Conservation (phyloP, 1,139 yeast species). For the Nakaseomyces delphensis region DNA sequence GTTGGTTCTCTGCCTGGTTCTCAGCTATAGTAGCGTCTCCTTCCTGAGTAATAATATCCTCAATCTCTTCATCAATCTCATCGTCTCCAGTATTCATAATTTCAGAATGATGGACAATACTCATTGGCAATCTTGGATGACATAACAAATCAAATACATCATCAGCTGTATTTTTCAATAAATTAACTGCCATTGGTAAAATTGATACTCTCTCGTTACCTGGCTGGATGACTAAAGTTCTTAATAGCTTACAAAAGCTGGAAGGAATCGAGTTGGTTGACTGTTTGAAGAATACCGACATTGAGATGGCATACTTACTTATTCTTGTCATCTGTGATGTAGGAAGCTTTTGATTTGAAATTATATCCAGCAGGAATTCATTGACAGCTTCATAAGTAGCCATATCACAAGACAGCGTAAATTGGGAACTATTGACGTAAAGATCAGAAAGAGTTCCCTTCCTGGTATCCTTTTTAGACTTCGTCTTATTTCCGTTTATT, state of each 20-base stretch:
- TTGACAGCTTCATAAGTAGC: constrained; percentile 37
- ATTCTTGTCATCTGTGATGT: constrained; percentile 57
- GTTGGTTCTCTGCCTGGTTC: not conserved
- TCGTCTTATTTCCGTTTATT: constrained; percentile 7
- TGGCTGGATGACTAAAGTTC: constrained; percentile 53
- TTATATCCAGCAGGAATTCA: constrained; percentile 41
- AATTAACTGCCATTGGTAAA: constrained; percentile 58
- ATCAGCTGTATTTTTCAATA: constrained; percentile 32
- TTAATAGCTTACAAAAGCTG: constrained; percentile 37
- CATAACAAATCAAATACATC: constrained; percentile 49
- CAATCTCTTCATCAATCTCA: constrained; percentile 23
- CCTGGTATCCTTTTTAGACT: constrained; percentile 27
- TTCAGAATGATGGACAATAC: constrained; percentile 35
- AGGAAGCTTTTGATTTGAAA: constrained; percentile 46
- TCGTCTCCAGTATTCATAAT: constrained; percentile 19
- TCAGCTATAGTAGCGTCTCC: not conserved
- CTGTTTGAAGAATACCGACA: constrained; percentile 24
- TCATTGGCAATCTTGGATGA: constrained; percentile 74
- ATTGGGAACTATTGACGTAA: constrained; percentile 45
- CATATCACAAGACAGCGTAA: constrained; percentile 3
- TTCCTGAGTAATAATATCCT: not conserved
- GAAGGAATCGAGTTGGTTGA: constrained; percentile 23
- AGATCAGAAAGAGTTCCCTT: constrained; percentile 52
- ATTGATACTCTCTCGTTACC: constrained; percentile 52
- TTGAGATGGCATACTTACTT: constrained; percentile 44